phyloP scores from a whole-genome alignment of 805 yeast species.

The Cyberlindnera misumaiensis region DNA sequence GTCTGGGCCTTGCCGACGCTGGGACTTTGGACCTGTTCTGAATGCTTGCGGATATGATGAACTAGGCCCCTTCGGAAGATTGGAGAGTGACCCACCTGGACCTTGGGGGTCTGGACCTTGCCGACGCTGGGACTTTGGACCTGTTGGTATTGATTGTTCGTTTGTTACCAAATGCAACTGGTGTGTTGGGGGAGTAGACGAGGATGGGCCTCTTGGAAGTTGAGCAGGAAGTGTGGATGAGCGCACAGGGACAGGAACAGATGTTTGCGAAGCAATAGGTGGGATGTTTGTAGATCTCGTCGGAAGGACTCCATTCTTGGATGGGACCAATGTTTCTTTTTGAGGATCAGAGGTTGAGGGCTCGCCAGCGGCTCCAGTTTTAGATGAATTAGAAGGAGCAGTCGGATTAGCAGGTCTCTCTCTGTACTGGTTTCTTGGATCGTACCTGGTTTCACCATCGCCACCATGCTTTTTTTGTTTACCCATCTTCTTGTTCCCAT shows the following conservation, averaged over 20 bases:
- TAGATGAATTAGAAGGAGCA: too few relatives aligned
- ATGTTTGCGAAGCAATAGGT: not conserved
- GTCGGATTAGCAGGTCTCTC: too few relatives aligned
- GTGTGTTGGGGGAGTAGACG: not conserved
- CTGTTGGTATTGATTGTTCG: not conserved
- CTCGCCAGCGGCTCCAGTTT: too few relatives aligned
- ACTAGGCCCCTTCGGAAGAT: not conserved
- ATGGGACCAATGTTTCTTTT: not conserved
- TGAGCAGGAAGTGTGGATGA: not conserved
- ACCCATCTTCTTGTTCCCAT: too few relatives aligned
- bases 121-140: too few relatives aligned
- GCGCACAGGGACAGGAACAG: not conserved
- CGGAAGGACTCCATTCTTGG: not conserved
- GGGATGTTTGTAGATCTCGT: not conserved
- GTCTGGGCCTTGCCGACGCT: not conserved
- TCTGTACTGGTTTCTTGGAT: too few relatives aligned
- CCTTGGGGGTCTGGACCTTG: not conserved
- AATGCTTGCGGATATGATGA: slow-evolving; percentile 4
- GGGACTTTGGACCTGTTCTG: too few relatives aligned
- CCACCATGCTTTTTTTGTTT: too few relatives aligned
- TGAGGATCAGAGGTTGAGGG: not conserved
- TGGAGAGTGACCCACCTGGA: not conserved
- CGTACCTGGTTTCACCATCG: too few relatives aligned
- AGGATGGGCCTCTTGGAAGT: slow-evolving; percentile 1
- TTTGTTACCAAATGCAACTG: too few relatives aligned